Evolutionary conservation across 441 rosid genomes (phyloP).

Genomic region (Brassica balearica): DNA sequence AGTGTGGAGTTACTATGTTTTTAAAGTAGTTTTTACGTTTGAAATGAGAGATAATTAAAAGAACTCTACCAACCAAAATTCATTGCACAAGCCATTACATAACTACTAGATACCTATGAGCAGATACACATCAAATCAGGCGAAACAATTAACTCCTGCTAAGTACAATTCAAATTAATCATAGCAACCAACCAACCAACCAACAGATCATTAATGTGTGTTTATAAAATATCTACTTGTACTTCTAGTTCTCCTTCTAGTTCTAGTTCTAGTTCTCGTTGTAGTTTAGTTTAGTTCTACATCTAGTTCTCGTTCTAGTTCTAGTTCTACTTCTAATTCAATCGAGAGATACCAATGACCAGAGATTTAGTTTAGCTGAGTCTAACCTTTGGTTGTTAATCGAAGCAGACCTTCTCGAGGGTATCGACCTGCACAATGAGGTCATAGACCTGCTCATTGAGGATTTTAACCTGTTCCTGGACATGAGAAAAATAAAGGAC

Average conservation of each 20-base stretch:
- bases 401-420: neutral
- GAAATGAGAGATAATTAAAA: neutral
- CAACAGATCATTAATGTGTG: neutral
- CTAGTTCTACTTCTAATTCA: neutral
- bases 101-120: neutral
- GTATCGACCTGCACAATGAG: neutral
- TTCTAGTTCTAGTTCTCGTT: neutral
- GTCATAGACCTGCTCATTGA: neutral
- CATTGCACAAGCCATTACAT: neutral
- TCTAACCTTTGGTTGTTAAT: neutral
- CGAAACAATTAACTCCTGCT: too few species aligned
- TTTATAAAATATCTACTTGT: neutral
- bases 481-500: neutral
- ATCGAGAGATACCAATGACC: neutral
- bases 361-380: too few species aligned
- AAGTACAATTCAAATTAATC: neutral
- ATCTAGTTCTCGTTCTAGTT: too few species aligned
- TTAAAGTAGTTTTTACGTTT: neutral
- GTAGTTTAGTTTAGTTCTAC: neutral
- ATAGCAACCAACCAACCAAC: neutral
- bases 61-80: neutral
- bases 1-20: too few species aligned
- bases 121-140: neutral
- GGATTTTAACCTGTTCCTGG: neutral
- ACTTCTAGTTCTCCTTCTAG: neutral